phyloP scores from a whole-genome alignment of 1,139 yeast species.

The Saccharomyces uvarum region DNA sequence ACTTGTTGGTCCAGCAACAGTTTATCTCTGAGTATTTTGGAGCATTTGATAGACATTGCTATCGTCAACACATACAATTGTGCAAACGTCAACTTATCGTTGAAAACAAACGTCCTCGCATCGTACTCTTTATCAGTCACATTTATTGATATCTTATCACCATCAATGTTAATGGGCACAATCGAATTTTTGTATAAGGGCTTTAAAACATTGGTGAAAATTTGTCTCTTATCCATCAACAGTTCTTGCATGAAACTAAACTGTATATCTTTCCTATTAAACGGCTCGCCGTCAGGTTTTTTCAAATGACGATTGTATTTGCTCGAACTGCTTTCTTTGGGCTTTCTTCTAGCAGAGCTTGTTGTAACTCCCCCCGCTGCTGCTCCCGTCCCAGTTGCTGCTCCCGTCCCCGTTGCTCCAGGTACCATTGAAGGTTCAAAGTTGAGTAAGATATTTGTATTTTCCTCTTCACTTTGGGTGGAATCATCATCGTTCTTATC shows the following conservation, averaged over 20 bases:
- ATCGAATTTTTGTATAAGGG: conserved; percentile 10
- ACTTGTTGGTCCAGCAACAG: conserved; percentile 53
- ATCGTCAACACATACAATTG: conserved; percentile 76
- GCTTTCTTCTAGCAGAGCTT: conserved; percentile 6
- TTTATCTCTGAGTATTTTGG: conserved; percentile 74
- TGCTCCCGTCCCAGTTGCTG: background rate
- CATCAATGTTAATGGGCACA: conserved; percentile 14
- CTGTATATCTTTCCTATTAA: conserved; percentile 84
- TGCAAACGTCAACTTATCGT: conserved; percentile 60
- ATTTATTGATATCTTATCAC: conserved; percentile 19
- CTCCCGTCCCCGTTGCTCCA: background rate
- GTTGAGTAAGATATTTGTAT: conserved; percentile 4
- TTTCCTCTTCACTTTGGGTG: conserved; percentile 22
- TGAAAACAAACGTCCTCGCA: conserved; percentile 35
- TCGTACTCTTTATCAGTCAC: conserved; percentile 30
- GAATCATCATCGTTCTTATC: conserved; percentile 16
- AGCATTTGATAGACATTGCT: conserved; percentile 77
- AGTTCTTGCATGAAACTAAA: conserved; percentile 64
- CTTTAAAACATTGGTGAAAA: conserved; percentile 53
- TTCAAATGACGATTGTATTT: conserved; percentile 54
- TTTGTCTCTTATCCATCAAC: conserved; percentile 54
- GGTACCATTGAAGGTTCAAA: background rate
- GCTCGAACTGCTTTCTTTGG: conserved; percentile 13
- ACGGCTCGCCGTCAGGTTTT: conserved; percentile 86
- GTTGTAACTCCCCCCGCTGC: background rate